Base-by-base conservation (phyloP, 345 rosid species). In the Erucastrum elatum region DNA sequence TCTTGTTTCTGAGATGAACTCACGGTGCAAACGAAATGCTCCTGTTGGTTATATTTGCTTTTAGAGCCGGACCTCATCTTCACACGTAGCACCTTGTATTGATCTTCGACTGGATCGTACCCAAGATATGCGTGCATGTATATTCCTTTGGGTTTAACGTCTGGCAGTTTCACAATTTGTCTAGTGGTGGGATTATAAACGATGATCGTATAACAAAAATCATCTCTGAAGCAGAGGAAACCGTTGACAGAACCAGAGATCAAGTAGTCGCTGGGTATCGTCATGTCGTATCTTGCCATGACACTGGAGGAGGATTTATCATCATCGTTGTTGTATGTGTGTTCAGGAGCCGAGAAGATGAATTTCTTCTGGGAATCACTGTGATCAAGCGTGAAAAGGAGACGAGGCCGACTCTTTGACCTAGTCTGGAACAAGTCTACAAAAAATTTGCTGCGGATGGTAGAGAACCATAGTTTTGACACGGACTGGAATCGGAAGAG, bases 221-320 rank as follows among this genome's bases (percentile, higher is more conserved):
- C 2, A 9, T 6, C 6, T 25, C 5, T 58, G 30, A 10, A 58
- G 5, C 63, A 58, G 29, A 58, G 2, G 1, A 72, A 49, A 6
- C 75, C 75, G 59, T 71, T 39, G 1, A 71, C 67, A 26, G 29
- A 26, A 12, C 15, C 56, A 71, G 66, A 71, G 65, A 71, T 35
- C 13, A n/a, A n/a, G n/a, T n/a, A n/a, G n/a, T n/a, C n/a, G n/a
- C n/a, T n/a, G n/a, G 10, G 10, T 12, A 3, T 44, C 15, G 75
- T 13, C 75, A 71, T 58, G 55, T 71, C 75, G 35, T 35, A 64
- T 58, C 75, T 71, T 4, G 75, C 66, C 9, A 25, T 5, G 4
- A 5, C 26, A 58, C 53, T 8, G 25, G 75, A 55, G 26, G 25
- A 55, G 27, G 25, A 12, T 3, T 13, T 59, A 2, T 12, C 37